Evolutionary conservation across 1,284 basidiomycete genomes (phyloP).

Genomic region (Rhodotorula glutinis): DNA sequence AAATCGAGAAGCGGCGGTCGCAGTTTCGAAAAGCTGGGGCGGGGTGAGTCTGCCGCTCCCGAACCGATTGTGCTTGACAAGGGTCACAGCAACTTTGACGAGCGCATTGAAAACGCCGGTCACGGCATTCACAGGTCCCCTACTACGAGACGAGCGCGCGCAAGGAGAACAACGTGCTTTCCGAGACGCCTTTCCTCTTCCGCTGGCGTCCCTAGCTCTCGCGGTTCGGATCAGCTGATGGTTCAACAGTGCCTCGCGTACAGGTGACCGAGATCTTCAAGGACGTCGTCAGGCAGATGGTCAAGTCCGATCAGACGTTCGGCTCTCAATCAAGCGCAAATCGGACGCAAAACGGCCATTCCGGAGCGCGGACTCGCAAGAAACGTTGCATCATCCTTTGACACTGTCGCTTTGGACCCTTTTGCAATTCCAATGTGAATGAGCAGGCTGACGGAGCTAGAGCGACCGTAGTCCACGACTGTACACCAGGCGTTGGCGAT

Average conservation of each 20-base stretch:
- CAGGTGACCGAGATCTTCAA: conserved; percentile 68
- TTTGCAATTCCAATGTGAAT: no score
- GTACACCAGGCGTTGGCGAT: no score
- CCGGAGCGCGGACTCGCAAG: background rate
- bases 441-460: no score
- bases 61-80: background rate
- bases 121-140: conserved; percentile 47
- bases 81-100: no score
- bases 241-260: no score
- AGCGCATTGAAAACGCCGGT: no score
- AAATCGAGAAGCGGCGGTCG: conserved; percentile 61
- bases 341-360: background rate
- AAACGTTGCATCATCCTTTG: conserved; percentile 13
- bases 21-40: conserved; percentile 65
- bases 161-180: conserved; percentile 62
- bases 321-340: background rate
- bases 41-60: conserved; percentile 44
- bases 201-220: no score
- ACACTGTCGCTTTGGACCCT: background rate
- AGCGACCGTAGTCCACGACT: no score
- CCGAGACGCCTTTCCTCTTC: background rate
- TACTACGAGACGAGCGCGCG: conserved; percentile 84
- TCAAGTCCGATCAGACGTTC: conserved; percentile 40
- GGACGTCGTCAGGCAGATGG: conserved; percentile 69
- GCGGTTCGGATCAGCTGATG: no score